Evolutionary conservation across 768 basidiomycete species (phyloP).

Genomic region (Naematelia encephala): DNA sequence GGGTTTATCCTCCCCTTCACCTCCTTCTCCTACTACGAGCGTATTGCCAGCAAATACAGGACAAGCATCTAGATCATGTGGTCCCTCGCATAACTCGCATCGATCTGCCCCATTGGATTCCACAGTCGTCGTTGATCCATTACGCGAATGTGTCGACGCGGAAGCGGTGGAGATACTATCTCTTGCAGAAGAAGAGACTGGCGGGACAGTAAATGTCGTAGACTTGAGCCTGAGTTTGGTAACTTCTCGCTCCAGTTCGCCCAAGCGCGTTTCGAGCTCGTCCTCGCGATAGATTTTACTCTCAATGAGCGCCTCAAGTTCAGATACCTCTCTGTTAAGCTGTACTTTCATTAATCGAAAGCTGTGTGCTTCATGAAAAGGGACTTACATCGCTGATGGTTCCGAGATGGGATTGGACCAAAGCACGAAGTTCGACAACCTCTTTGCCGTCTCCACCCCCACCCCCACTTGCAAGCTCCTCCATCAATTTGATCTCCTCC

Average conservation of each 20-base stretch:
- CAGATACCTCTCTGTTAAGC: constrained; percentile 88
- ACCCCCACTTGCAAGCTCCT: constrained; percentile 56
- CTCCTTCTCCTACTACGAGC: neutral
- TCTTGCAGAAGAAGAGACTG: neutral
- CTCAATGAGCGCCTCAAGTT: constrained; percentile 89
- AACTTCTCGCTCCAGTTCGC: constrained; percentile 33
- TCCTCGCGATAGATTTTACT: constrained; percentile 65
- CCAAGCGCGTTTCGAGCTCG: constrained; percentile 42
- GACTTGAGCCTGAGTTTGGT: constrained; percentile 9
- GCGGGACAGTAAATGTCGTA: neutral
- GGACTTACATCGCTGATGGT: constrained; percentile 38
- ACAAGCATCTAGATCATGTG: constrained; percentile 47
- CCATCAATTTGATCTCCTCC: constrained; percentile 73
- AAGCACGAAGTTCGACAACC: constrained; percentile 29
- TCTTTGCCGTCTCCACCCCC: constrained; percentile 55
- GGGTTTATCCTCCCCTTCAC: constrained; percentile 7
- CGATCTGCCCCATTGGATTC: constrained; percentile 8
- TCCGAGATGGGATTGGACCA: constrained; percentile 9
- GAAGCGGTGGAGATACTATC: neutral
- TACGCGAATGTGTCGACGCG: neutral
- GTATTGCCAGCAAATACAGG: constrained; percentile 39
- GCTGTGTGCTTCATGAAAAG: neutral
- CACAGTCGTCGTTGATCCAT: neutral
- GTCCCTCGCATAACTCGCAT: constrained; percentile 47
- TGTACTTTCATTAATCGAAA: constrained; percentile 42